Evolutionary conservation across 805 yeast species (phyloP).

Genomic region (Metschnikowia koreensis): DNA sequence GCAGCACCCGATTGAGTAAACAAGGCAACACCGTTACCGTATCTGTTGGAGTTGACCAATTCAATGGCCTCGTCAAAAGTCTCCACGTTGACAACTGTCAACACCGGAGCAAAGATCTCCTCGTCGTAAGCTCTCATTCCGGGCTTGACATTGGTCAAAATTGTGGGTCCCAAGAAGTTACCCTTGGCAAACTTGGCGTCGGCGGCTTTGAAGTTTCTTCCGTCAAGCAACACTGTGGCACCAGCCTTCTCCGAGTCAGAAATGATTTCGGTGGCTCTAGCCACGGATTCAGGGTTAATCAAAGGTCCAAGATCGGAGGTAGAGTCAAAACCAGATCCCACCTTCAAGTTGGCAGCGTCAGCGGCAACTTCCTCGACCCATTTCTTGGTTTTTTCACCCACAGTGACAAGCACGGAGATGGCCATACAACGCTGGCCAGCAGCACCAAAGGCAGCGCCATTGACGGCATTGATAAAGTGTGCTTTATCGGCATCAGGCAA

Average conservation of each 20-base stretch:
- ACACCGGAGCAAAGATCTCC: conserved; percentile 77
- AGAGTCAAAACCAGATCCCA: conserved; percentile 64
- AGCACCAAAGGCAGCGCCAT: conserved; percentile 79
- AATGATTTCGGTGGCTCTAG: conserved; percentile 55
- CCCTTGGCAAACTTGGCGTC: conserved; percentile 47
- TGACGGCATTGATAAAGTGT: conserved; percentile 61
- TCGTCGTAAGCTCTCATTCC: conserved; percentile 73
- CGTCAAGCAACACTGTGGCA: conserved; percentile 62
- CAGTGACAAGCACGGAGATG: conserved; percentile 68
- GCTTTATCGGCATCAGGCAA: conserved; percentile 70
- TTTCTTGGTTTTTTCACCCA: conserved; percentile 55
- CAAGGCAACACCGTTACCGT: conserved; percentile 71
- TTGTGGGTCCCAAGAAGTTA: conserved; percentile 72
- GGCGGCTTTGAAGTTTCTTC: conserved; percentile 47
- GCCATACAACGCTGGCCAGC: conserved; percentile 88
- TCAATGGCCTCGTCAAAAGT: conserved; percentile 68
- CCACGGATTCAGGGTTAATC: conserved; percentile 57
- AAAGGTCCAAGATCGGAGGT: conserved; percentile 72
- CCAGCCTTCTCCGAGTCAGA: conserved; percentile 57
- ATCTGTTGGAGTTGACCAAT: conserved; percentile 53
- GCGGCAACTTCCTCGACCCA: conserved; percentile 62
- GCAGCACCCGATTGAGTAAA: conserved; percentile 68
- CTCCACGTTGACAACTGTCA: conserved; percentile 58
- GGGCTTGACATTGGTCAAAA: conserved; percentile 57
- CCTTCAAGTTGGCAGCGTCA: conserved; percentile 55